Evolutionary conservation across 495 filamentous ascomycete genomes (phyloP).

Genomic region (Baudoinia panamericana): DNA sequence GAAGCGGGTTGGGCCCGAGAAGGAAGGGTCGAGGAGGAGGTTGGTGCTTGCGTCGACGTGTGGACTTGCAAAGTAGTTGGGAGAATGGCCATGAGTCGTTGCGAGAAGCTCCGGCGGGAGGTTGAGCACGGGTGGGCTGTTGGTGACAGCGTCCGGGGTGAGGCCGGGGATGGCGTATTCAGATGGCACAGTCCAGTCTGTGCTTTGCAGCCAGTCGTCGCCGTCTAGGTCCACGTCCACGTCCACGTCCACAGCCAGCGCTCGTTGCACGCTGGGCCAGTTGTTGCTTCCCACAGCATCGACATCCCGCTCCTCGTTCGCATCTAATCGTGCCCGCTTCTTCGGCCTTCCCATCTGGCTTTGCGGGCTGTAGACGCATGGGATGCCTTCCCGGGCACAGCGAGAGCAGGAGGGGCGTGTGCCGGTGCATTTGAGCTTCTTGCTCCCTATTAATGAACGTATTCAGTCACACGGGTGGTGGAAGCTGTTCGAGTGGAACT

Average conservation of each 20-base stretch:
- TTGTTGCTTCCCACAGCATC: neutral
- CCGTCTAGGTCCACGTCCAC: neutral
- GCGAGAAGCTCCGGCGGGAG: slow-evolving; percentile 12
- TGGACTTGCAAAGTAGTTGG: neutral
- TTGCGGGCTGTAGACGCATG: slow-evolving; percentile 27
- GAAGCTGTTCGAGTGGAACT: too few species aligned
- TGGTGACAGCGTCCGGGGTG: slow-evolving; percentile 10
- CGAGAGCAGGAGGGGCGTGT: slow-evolving; percentile 21
- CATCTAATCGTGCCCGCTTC: slow-evolving; percentile 2
- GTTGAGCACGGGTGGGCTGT: slow-evolving; percentile 8
- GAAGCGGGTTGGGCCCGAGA: neutral
- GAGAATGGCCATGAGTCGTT: neutral
- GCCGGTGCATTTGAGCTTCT: slow-evolving; percentile 30
- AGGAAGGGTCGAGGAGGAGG: slow-evolving; percentile 7
- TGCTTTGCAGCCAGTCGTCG: neutral
- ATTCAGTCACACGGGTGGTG: too few species aligned
- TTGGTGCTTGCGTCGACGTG: neutral
- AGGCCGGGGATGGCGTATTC: slow-evolving; percentile 5
- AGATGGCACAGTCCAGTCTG: neutral
- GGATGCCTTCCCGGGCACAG: slow-evolving; percentile 23
- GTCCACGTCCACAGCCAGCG: neutral
- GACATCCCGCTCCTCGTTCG: neutral
- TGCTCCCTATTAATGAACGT: too few species aligned
- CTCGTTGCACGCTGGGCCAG: neutral
- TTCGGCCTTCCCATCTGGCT: slow-evolving; percentile 12